phyloP scores from a whole-genome alignment of 2,329 filamentous ascomycete species.

The Pseudogymnoascus sp. region DNA sequence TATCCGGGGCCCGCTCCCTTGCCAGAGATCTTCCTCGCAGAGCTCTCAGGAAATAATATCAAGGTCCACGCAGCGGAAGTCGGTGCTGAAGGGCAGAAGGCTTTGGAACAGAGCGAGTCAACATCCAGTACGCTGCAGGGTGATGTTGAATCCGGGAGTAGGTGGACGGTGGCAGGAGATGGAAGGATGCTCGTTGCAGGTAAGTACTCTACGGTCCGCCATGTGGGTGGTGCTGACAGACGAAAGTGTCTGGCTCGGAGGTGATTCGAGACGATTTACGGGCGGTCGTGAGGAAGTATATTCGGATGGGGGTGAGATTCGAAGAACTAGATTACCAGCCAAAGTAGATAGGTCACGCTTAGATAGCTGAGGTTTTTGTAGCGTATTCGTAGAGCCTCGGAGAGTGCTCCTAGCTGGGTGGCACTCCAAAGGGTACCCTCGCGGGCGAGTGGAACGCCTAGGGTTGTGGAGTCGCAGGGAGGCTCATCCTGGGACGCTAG shows the following conservation, averaged over 20 bases:
- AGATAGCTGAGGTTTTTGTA: neutral
- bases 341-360: constrained; percentile 7
- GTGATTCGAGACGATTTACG: constrained; percentile 16
- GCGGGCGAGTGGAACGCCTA: neutral
- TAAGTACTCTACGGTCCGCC: neutral
- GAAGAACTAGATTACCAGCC: constrained; percentile 17
- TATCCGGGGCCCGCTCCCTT: neutral
- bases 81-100: neutral
- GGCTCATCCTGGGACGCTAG: neutral
- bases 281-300: constrained; percentile 14
- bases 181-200: neutral
- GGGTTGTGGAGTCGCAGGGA: neutral
- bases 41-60: neutral
- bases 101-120: neutral
- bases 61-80: neutral
- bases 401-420: neutral
- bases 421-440: neutral
- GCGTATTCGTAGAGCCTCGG: neutral
- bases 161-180: neutral
- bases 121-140: neutral
- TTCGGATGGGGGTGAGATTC: constrained; percentile 15
- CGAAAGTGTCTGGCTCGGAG: constrained; percentile 14
- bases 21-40: neutral
- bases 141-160: neutral
- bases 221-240: neutral